Conservation (phyloP, 139 green algal species). For the Haematococcus sp. region DNA sequence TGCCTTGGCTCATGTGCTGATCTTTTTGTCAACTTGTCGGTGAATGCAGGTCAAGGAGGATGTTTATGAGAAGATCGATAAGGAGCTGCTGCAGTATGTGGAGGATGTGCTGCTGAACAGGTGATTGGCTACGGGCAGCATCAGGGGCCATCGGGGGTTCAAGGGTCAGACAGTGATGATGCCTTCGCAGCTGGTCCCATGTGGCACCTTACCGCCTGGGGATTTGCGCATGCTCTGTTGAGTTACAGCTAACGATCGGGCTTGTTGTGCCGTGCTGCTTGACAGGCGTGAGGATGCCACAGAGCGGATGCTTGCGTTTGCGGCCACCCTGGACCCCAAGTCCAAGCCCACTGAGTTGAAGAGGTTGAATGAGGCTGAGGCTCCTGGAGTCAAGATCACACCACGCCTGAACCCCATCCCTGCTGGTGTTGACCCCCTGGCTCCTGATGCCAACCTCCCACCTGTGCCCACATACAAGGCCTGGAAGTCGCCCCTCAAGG, state of each 20-base stretch:
- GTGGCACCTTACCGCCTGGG: no score
- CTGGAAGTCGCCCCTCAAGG: background rate
- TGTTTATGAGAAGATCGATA: conserved; percentile 96
- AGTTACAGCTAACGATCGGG: no score
- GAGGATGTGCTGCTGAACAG: conserved; percentile 98
- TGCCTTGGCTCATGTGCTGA: background rate
- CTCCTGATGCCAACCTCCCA: conserved; percentile 33
- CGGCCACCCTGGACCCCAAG: conserved; percentile 33
- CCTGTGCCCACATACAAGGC: conserved; percentile 56
- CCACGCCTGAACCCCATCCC: conserved; percentile 55
- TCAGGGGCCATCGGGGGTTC: no score
- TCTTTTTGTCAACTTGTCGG: background rate
- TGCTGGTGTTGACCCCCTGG: conserved; percentile 42
- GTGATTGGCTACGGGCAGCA: no score
- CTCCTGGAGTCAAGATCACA: conserved; percentile 26
- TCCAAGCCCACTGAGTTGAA: conserved; percentile 22
- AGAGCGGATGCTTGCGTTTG: conserved; percentile 80
- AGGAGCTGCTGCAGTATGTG: conserved; percentile 94
- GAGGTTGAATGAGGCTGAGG: conserved; percentile 26
- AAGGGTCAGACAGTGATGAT: no score
- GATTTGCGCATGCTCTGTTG: no score
- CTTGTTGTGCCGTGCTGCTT: background rate
- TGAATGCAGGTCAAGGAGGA: conserved; percentile 82
- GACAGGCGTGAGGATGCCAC: conserved; percentile 50
- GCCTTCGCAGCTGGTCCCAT: no score